Base-by-base conservation (phyloP, 1,284 basidiomycete genomes). In the Ganoderma boninense region DNA sequence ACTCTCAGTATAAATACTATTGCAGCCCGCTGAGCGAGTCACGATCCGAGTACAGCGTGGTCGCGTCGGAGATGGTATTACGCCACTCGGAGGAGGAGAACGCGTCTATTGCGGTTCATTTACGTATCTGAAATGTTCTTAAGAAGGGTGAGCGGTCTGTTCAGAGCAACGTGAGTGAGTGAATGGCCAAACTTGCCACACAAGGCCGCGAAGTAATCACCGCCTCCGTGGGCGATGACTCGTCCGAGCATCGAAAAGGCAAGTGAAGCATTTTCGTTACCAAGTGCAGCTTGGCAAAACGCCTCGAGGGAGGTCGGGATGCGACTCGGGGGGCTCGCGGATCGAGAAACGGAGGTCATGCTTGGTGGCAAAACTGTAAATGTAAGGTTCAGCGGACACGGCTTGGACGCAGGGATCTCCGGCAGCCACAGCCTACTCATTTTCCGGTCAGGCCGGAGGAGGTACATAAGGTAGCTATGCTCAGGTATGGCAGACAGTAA, bases 1-100 rank as follows among this genome's bases (percentile, higher is more conserved):
- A 11, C 57, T 35, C n/a, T n/a, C 35, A 23, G 57, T 60, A 40
- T 60, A 60, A 38, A 60, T 60, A 60, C 35, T 20, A 40, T n/a
- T 6, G 20, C 35, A 11, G 14, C 23, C 23, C 6, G 6, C 38
- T 8, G 16, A 16, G 20, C 57, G 20, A 35, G 54, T 57, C 29
- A 57, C 14, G 4, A n/a, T 13, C 57, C 18, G n/a, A 40, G 20
- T 40, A 40, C 57, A 35, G 57, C 57, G n/a, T 23, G 57, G 35
- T 20, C 35, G 57, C n/a, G 2, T 7, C 35, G 6, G 35, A 35
- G 2, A 18, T 26, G 52, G 52, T 54, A 4, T 56, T 56, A 32
- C 29, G 20, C 57, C 20, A 60, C 38, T 10, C 57, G 35, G 35
- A 29, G 5, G 3, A 60, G 18, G 7, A 60, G 10, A 8, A 38